These are phyloP conservation scores for Melampsora abietis-canadensis DNA, from an alignment of 1,284 basidiomycete genomes.

Conservation along the genomic window DNA sequence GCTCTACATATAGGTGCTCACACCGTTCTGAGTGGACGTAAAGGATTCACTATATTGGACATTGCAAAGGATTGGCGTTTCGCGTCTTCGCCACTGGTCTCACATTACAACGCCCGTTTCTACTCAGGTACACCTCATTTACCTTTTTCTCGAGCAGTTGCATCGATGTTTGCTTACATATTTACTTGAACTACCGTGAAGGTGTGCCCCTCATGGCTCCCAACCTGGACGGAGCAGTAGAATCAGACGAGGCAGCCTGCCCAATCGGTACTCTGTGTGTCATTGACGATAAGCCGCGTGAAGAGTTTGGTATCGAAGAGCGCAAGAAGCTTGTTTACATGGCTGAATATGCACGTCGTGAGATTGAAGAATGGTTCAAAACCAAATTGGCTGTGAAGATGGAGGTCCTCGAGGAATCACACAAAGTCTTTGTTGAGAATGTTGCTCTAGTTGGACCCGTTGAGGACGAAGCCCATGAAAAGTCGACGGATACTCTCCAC, in stretches of 20 bases:
- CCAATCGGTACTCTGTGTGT: slow-evolving; percentile 51
- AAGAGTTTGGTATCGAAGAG: slow-evolving; percentile 47
- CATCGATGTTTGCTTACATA: too few species aligned
- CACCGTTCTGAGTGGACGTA: slow-evolving; percentile 6
- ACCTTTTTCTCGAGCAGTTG: too few species aligned
- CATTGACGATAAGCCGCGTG: slow-evolving; percentile 49
- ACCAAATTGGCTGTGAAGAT: slow-evolving; percentile 38
- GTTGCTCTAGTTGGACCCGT: neutral
- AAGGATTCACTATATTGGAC: slow-evolving; percentile 6
- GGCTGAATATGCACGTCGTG: slow-evolving; percentile 46
- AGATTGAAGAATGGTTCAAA: slow-evolving; percentile 46
- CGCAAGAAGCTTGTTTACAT: slow-evolving; percentile 47
- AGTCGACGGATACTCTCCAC: neutral
- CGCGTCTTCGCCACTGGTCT: slow-evolving; percentile 17
- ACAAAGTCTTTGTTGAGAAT: slow-evolving; percentile 19
- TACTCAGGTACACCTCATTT: slow-evolving; percentile 14
- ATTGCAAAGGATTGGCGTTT: slow-evolving; percentile 34
- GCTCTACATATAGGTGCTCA: neutral
- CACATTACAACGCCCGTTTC: slow-evolving; percentile 26
- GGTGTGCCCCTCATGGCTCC: slow-evolving; percentile 44
- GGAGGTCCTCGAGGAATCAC: neutral
- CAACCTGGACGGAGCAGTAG: slow-evolving; percentile 30
- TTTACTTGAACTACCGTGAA: neutral
- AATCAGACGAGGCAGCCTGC: slow-evolving; percentile 40
- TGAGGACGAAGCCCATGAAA: neutral